A percentile compares a stretch with the other conserved stretches of the same genome.
phyloP scores from a whole-genome alignment of 129 eudicot species.

The Tanacetum coccineum region DNA sequence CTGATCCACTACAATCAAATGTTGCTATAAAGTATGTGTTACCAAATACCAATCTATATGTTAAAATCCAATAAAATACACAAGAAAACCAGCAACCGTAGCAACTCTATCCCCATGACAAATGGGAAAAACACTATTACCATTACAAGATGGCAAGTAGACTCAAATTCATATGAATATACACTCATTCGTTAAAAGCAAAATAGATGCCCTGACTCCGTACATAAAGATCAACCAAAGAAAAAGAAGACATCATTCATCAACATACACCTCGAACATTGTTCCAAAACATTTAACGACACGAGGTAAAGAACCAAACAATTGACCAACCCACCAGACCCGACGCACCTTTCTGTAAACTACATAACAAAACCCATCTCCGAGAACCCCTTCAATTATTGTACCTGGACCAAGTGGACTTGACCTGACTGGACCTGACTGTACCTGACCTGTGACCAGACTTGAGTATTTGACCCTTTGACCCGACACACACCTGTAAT shows the following conservation, averaged over 20 bases:
- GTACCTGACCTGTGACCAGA: constrained; percentile 19
- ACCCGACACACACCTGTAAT: constrained; percentile 22
- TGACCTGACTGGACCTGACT: constrained; percentile 37
- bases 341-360: constrained; percentile 14
- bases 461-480: background rate
- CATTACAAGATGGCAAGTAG: constrained; percentile 21
- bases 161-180: constrained; percentile 13
- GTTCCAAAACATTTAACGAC: constrained; percentile 37
- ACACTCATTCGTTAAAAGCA: constrained; percentile 26
- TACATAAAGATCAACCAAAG: background rate
- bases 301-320: constrained; percentile 37
- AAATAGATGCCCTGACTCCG: constrained; percentile 11
- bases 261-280: constrained; percentile 30
- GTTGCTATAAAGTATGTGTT: too few species aligned
- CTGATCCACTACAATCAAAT: too few species aligned
- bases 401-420: constrained; percentile 49
- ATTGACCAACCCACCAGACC: constrained; percentile 24
- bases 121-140: background rate
- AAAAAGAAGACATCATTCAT: background rate
- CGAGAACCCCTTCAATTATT: constrained; percentile 36
- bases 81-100: background rate
- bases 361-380: constrained; percentile 6
- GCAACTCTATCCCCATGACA: background rate
- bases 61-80: background rate
- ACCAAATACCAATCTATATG: background rate